Percentiles rank a stretch among this genome's conserved stretches.
Evolutionary conservation across 1,284 basidiomycete species (phyloP).

Genomic region (Boletus semigastroideus): DNA sequence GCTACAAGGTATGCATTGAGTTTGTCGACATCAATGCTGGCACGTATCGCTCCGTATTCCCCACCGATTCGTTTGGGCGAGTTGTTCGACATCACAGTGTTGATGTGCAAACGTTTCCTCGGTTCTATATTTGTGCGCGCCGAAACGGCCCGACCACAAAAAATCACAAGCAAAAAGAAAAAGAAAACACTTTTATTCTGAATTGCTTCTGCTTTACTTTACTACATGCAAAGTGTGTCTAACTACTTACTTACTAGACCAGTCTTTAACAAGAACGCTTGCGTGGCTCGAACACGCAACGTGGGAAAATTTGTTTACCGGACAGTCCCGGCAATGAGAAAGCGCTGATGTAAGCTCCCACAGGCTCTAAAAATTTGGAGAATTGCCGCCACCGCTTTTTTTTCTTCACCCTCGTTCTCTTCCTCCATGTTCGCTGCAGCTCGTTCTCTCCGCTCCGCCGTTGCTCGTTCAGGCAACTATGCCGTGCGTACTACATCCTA

Average conservation of each 20-base stretch:
- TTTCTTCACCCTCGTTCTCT: slow-evolving; percentile 33
- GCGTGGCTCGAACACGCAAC: neutral
- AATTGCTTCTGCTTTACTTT: no score
- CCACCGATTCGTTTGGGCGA: slow-evolving; percentile 60
- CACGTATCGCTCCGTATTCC: slow-evolving; percentile 72
- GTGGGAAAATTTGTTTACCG: neutral
- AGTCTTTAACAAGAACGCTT: no score
- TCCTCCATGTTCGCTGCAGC: slow-evolving; percentile 64
- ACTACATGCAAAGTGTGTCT: no score
- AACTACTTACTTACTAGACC: no score
- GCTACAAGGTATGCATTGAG: slow-evolving; percentile 69
- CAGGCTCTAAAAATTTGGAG: slow-evolving; percentile 40
- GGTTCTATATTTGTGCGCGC: no score
- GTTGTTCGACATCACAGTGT: slow-evolving; percentile 31
- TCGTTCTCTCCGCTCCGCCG: slow-evolving; percentile 58
- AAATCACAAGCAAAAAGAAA: no score
- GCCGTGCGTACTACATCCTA: slow-evolving; percentile 45
- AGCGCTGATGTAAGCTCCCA: slow-evolving; percentile 39
- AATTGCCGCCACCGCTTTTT: slow-evolving; percentile 38
- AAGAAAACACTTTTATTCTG: no score
- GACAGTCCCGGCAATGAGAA: slow-evolving; percentile 17
- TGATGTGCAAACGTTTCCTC: neutral
- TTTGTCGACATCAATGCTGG: slow-evolving; percentile 63
- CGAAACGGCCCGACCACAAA: neutral
- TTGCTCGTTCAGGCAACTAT: slow-evolving; percentile 62